Evolutionary conservation across 2,329 filamentous ascomycete genomes (phyloP).

Genomic region (Macrophomina pseudophaseolina): DNA sequence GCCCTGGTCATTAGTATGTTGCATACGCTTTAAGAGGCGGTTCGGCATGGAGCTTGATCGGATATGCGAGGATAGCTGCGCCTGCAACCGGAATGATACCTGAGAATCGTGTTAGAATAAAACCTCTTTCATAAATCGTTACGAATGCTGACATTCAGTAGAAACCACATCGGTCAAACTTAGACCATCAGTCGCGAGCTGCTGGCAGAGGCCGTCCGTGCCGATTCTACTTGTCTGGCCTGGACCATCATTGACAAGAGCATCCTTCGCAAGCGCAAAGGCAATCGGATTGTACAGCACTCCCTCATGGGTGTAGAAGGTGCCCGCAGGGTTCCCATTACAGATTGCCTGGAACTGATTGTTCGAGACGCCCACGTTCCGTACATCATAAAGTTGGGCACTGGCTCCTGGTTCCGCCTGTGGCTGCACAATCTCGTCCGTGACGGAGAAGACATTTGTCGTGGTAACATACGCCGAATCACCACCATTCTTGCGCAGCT

Average conservation of each 20-base stretch:
- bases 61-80: conserved; percentile 38
- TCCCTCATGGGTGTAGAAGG: conserved; percentile 57
- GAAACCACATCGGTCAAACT: conserved; percentile 51
- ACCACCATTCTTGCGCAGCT: conserved; percentile 52
- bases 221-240: conserved; percentile 48
- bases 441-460: conserved; percentile 57
- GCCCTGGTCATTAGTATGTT: neutral
- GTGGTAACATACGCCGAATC: conserved; percentile 62
- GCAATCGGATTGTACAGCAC: conserved; percentile 57
- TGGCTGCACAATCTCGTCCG: conserved; percentile 60
- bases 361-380: conserved; percentile 56
- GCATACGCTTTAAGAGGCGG: neutral
- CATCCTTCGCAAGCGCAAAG: conserved; percentile 54
- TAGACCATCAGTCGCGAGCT: conserved; percentile 45
- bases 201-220: conserved; percentile 46
- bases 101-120: conserved; percentile 34
- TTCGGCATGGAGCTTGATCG: neutral
- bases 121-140: neutral
- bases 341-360: conserved; percentile 56
- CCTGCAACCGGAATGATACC: conserved; percentile 52
- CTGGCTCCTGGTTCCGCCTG: conserved; percentile 55
- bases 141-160: neutral
- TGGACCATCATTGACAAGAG: conserved; percentile 54
- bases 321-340: conserved; percentile 46
- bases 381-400: conserved; percentile 49